Percentiles rank a stretch among this genome's conserved stretches.
phyloP scores from a whole-genome alignment of 1,284 basidiomycete species.

The Irpex lacteus region DNA sequence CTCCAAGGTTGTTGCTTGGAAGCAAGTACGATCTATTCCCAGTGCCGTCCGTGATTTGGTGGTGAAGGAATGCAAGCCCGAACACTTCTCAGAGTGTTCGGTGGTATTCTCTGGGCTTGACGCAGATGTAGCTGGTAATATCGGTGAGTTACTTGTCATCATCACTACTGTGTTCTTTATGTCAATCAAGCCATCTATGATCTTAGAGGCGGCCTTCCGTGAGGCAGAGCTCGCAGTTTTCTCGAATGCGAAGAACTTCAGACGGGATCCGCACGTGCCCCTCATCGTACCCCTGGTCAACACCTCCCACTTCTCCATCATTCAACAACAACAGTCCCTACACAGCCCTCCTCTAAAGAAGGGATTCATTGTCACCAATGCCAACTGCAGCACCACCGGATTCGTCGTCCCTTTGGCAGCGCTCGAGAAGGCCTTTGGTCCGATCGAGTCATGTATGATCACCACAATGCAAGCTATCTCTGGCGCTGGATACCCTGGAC shows the following conservation, averaged over 20 bases:
- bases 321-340: conserved; percentile 77
- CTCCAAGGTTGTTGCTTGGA: conserved; percentile 82
- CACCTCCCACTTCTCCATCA: conserved; percentile 81
- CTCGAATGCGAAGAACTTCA: conserved; percentile 97
- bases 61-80: conserved; percentile 79
- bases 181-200: conserved; percentile 7
- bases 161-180: conserved; percentile 1
- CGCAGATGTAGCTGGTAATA: conserved; percentile 91
- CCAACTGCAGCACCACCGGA: conserved; percentile 97
- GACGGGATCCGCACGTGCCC: conserved; percentile 92
- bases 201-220: conserved; percentile 82
- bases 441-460: conserved; percentile 86
- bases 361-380: conserved; percentile 98
- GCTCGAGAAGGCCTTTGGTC: conserved; percentile 90
- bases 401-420: conserved; percentile 91
- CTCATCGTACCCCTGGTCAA: conserved; percentile 98
- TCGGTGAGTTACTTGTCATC: conserved; percentile 58
- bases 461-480: conserved; percentile 99
- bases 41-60: conserved; percentile 61
- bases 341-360: conserved; percentile 73
- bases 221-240: conserved; percentile 90
- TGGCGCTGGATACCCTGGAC: conserved; percentile 95
- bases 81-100: conserved; percentile 79
- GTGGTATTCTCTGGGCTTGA: conserved; percentile 96
- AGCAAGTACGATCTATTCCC: conserved; percentile 84